Evolutionary conservation across 768 basidiomycete genomes (phyloP), one percentile per base, ranked within the genome.

Genomic region (Asterophora parasitica): DNA sequence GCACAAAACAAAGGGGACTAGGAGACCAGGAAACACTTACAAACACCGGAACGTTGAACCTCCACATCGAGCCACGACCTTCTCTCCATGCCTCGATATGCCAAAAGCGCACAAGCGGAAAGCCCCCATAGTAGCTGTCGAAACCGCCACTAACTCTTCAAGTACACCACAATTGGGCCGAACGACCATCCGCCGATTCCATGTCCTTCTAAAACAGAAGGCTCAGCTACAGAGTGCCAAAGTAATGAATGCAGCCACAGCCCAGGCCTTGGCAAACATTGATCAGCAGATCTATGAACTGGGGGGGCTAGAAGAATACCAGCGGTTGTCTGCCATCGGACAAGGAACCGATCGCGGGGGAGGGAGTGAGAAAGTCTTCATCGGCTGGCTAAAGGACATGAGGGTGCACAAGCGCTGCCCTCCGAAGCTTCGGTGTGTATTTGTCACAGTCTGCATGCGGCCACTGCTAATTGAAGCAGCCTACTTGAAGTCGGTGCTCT

Each of bases 401-500:
- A 66, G 69, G 15, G 33, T 73, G 54, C 62, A 67, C 48, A 43
- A 58, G 51, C 31, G 46, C 34, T 16, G 58, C 58, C 44, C 57
- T 60, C 41, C 42, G 26, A 55, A 57, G 38, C 53, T 56, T 15
- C 63, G 71, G 79, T 75, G 49, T 23, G 65, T 51, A 57, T 56
- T 11, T 26, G 9, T 41, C n/a, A 23, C 33, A 43, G 12, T 44
- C 26, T 9, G 33, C 34, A 15, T n/a, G 43, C 23, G 49, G 33
- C 37, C n/a, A 19, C 11, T 50, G 23, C 44, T 51, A 36, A 48
- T 28, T n/a, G 26, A 26, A 11, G 3, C 52, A 94, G 92, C 44
- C 66, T 95, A 44, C 76, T 96, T 4, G 92, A 96, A 67, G 86
- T 94, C 1, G 92, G 93, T 0, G 92, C 93, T 10, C 71, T 96